Conservation (phyloP, 2,329 filamentous ascomycete genomes). For the Plenodomus biglobosus region DNA sequence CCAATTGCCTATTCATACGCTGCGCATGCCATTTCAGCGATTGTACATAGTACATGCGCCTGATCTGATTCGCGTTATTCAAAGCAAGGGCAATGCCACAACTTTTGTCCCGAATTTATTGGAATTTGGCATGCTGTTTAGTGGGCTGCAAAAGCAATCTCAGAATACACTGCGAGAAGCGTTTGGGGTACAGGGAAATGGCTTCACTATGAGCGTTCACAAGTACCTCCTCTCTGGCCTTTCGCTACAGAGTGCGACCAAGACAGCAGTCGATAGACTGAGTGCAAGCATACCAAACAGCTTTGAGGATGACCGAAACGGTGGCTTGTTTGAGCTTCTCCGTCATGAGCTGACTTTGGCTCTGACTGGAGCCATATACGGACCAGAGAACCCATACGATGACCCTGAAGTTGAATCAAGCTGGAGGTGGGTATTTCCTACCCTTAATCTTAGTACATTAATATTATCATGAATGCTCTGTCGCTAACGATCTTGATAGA, state of each 20-base stretch:
- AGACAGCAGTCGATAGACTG: constrained; percentile 38
- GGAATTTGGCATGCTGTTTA: constrained; percentile 36
- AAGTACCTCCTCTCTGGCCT: constrained; percentile 39
- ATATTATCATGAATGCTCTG: too few relatives aligned
- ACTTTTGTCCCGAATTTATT: constrained; percentile 45
- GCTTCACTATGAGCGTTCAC: constrained; percentile 41
- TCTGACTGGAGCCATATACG: constrained; percentile 47
- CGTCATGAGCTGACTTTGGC: constrained; percentile 41
- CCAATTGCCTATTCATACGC: constrained; percentile 44
- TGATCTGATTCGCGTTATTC: constrained; percentile 43
- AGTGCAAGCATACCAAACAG: constrained; percentile 21
- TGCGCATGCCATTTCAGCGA: constrained; percentile 47
- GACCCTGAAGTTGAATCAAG: constrained; percentile 39
- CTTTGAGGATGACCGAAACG: constrained; percentile 3
- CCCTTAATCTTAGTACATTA: too few relatives aligned
- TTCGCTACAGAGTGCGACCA: constrained; percentile 43
- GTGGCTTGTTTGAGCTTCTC: constrained; percentile 24
- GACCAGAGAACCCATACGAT: constrained; percentile 47
- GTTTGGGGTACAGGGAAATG: constrained; percentile 43
- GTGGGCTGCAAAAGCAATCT: constrained; percentile 23
- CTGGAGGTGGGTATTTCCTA: constrained; percentile 44
- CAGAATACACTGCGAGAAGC: constrained; percentile 15
- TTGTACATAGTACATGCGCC: constrained; percentile 48
- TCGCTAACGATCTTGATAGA: constrained; percentile 18
- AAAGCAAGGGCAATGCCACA: constrained; percentile 43